Evolutionary conservation across 2,329 filamentous ascomycete species (phyloP).

Genomic region (Rhynchosporium agropyri): DNA sequence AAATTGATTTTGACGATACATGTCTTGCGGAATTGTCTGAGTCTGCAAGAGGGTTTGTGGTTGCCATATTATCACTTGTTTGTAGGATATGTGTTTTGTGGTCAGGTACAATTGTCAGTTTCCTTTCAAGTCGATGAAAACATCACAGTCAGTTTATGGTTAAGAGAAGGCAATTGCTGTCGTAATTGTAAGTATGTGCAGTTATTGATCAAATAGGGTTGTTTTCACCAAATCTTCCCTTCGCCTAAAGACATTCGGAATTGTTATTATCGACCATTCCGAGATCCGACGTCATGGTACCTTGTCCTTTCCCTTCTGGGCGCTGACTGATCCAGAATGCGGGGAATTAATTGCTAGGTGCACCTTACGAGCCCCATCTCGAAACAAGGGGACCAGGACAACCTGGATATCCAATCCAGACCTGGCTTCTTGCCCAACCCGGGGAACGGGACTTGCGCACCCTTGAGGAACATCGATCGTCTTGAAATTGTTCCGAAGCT

Average conservation of each 20-base stretch:
- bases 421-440: neutral
- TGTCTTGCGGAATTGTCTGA: slow-evolving; percentile 22
- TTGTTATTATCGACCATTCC: neutral
- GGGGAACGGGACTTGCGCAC: neutral
- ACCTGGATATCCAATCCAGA: neutral
- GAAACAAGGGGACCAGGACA: slow-evolving; percentile 10
- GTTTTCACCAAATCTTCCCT: neutral
- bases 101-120: neutral
- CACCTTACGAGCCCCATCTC: neutral
- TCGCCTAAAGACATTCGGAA: neutral
- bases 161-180: no score
- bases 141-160: no score
- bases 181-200: neutral
- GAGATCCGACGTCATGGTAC: slow-evolving; percentile 15
- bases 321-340: slow-evolving; percentile 5
- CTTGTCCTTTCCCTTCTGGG: neutral
- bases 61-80: slow-evolving; percentile 21
- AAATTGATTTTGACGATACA: slow-evolving; percentile 67
- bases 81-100: no score
- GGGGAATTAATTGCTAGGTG: slow-evolving; percentile 20
- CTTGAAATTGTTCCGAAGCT: neutral
- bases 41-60: slow-evolving; percentile 31
- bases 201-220: no score
- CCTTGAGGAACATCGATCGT: neutral
- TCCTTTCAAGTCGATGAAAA: no score